Conservation (phyloP, 2,329 filamentous ascomycete species). For the Fusarium incarnatum region DNA sequence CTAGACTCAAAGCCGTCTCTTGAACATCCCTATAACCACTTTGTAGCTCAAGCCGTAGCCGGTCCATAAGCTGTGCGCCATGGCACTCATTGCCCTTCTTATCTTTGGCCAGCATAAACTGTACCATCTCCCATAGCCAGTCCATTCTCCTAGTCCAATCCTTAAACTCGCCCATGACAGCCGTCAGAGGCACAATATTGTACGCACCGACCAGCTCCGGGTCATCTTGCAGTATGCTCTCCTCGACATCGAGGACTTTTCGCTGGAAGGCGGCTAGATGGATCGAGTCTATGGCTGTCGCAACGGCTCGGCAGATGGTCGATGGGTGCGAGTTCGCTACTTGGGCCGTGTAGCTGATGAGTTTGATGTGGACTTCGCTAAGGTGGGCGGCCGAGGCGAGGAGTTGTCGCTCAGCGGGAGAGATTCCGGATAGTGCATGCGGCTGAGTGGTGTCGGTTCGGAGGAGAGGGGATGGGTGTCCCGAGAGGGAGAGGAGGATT, state of each 20-base stretch:
- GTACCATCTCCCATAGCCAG: constrained; percentile 82
- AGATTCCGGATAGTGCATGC: constrained; percentile 64
- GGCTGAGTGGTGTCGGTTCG: constrained; percentile 62
- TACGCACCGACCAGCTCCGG: constrained; percentile 87
- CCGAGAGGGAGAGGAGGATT: constrained; percentile 94
- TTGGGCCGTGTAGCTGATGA: constrained; percentile 73
- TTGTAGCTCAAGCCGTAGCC: constrained; percentile 78
- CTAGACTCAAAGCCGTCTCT: constrained; percentile 76
- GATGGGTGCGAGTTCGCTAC: constrained; percentile 80
- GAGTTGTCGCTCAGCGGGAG: constrained; percentile 85
- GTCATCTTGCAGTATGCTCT: constrained; percentile 79
- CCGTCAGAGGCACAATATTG: constrained; percentile 90
- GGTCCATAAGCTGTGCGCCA: constrained; percentile 81
- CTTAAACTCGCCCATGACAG: constrained; percentile 85
- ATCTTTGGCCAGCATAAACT: constrained; percentile 70
- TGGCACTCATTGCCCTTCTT: constrained; percentile 61
- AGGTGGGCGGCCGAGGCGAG: constrained; percentile 81
- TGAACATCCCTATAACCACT: constrained; percentile 92
- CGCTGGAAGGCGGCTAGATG: constrained; percentile 85
- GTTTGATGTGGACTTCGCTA: constrained; percentile 79
- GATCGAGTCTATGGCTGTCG: constrained; percentile 77
- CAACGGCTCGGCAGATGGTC: constrained; percentile 87
- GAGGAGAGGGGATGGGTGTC: constrained; percentile 91
- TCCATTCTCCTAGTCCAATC: constrained; percentile 86
- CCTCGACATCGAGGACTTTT: constrained; percentile 87